phyloP scores from a whole-genome alignment of 345 rosid genomes.

The Capsella bursapastoris region DNA sequence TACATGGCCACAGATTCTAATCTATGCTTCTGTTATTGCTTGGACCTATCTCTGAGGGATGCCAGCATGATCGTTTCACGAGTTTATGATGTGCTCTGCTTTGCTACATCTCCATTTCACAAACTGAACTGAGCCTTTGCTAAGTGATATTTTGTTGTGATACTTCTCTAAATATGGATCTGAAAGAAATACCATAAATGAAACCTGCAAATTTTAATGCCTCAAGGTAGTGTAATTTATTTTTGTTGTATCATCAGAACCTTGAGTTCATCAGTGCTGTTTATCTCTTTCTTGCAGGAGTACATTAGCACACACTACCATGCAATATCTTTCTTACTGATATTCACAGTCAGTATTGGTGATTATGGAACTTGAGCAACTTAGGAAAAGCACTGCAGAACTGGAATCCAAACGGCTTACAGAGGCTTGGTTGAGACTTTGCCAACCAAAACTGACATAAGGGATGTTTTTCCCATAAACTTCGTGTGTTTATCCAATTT shows the following conservation, averaged over 20 bases:
- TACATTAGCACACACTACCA: not conserved
- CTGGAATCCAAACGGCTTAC: slow-evolving; percentile 5
- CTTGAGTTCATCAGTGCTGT: slow-evolving; percentile 8
- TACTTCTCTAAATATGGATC: slow-evolving; percentile 1
- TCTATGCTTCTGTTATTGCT: slow-evolving; percentile 6
- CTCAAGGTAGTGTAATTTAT: slow-evolving; percentile 15
- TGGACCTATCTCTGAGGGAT: slow-evolving; percentile 14
- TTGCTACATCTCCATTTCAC: slow-evolving; percentile 1
- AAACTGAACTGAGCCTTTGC: slow-evolving; percentile 11
- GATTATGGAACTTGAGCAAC: slow-evolving; percentile 9
- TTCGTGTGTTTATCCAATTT: not conserved
- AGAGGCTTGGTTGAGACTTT: slow-evolving; percentile 22
- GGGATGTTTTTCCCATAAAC: not conserved
- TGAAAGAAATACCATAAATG: slow-evolving; percentile 8
- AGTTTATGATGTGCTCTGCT: slow-evolving; percentile 21
- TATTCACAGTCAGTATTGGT: not conserved
- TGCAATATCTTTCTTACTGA: not conserved
- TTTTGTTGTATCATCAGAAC: slow-evolving; percentile 6
- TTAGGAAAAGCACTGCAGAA: not conserved
- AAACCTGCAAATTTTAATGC: slow-evolving; percentile 25
- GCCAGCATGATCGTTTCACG: slow-evolving; percentile 5
- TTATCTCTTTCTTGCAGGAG: slow-evolving; percentile 4
- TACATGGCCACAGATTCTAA: slow-evolving; percentile 14
- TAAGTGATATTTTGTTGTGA: slow-evolving; percentile 1
- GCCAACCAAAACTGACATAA: not conserved